Conservation (phyloP, 2,329 filamentous ascomycete genomes). For the Corynespora cassiicola region DNA sequence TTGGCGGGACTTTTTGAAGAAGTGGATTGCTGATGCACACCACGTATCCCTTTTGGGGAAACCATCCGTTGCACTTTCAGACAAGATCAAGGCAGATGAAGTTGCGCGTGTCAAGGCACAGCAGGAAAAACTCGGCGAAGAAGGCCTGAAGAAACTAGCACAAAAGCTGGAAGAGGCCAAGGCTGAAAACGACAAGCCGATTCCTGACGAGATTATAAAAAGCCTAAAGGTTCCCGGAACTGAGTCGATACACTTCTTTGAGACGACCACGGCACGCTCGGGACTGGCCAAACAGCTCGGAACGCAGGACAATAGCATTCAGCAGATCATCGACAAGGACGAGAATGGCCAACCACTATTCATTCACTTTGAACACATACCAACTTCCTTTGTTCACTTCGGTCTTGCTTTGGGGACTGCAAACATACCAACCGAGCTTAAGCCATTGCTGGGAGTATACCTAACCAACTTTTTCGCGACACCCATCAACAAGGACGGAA, state of each 20-base stretch:
- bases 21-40: slow-evolving; percentile 83
- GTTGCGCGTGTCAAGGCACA: slow-evolving; percentile 78
- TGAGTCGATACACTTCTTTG: slow-evolving; percentile 93
- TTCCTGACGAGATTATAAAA: slow-evolving; percentile 82
- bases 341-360: slow-evolving; percentile 75
- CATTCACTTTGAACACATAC: slow-evolving; percentile 95
- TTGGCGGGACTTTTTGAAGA: slow-evolving; percentile 82
- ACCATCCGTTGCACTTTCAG: slow-evolving; percentile 80
- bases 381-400: slow-evolving; percentile 90
- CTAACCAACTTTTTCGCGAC: slow-evolving; percentile 94
- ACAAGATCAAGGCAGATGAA: slow-evolving; percentile 82
- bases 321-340: slow-evolving; percentile 76
- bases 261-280: slow-evolving; percentile 82
- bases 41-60: slow-evolving; percentile 89
- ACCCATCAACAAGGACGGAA: slow-evolving; percentile 77
- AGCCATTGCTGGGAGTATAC: slow-evolving; percentile 84
- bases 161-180: slow-evolving; percentile 83
- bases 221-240: slow-evolving; percentile 82
- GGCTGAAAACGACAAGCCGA: slow-evolving; percentile 84
- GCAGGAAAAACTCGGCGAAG: slow-evolving; percentile 78
- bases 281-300: slow-evolving; percentile 79
- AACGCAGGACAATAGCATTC: slow-evolving; percentile 70
- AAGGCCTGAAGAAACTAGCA: slow-evolving; percentile 77
- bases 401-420: slow-evolving; percentile 81
- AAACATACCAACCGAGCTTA: slow-evolving; percentile 77